Conservation (phyloP, 2,329 filamentous ascomycete species). For the Didymosphaeria variabile region DNA sequence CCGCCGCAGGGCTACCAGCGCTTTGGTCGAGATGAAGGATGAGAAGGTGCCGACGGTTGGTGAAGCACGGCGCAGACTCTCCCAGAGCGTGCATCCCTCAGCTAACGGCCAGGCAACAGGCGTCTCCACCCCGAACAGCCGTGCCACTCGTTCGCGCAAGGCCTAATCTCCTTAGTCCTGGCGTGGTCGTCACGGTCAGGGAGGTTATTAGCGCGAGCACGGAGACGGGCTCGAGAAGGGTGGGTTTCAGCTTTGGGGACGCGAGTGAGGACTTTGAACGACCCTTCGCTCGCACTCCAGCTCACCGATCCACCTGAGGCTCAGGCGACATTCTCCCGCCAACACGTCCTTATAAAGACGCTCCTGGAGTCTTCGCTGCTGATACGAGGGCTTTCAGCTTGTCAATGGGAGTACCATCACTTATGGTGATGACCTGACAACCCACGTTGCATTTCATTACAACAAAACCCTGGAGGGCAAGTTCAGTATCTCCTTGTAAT, state of each 20-base stretch:
- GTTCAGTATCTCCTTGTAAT: conserved; percentile 31
- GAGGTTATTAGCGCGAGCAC: conserved; percentile 3
- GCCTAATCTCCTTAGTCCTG: conserved; percentile 58
- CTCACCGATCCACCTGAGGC: neutral
- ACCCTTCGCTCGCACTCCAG: neutral
- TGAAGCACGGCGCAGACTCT: conserved; percentile 62
- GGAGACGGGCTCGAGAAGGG: neutral
- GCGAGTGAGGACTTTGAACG: conserved; percentile 5
- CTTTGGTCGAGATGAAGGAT: conserved; percentile 83
- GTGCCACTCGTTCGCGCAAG: conserved; percentile 74
- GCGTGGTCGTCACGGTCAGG: conserved; percentile 4
- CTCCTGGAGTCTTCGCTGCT: neutral
- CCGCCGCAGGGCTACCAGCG: conserved; percentile 81
- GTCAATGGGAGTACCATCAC: conserved; percentile 15
- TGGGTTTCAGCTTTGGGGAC: conserved; percentile 5
- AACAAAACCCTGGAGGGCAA: conserved; percentile 20
- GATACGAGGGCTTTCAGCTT: conserved; percentile 11
- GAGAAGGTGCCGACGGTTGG: conserved; percentile 68
- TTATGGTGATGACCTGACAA: conserved; percentile 4
- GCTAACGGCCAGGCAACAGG: conserved; percentile 53
- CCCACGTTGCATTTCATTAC: conserved; percentile 15
- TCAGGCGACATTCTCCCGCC: neutral
- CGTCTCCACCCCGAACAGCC: conserved; percentile 62
- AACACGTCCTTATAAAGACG: neutral
- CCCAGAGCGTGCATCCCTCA: conserved; percentile 50